Conservation (phyloP, 2,329 filamentous ascomycete genomes). For the Knufia petricola region DNA sequence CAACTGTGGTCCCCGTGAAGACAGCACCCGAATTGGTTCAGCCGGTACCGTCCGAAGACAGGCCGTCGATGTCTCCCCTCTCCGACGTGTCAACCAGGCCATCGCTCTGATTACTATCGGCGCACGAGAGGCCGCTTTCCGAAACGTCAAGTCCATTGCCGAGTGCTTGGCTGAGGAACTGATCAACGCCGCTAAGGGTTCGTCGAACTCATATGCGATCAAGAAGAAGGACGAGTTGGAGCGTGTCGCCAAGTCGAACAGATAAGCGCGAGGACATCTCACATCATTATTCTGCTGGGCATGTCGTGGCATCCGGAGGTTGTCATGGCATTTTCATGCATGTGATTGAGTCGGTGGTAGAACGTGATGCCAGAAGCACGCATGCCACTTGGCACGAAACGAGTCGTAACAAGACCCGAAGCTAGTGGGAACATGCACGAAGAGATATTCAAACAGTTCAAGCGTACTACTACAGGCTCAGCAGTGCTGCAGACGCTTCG, state of each 20-base stretch:
- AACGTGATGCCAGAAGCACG: slow-evolving; percentile 1
- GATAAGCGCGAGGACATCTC: no score
- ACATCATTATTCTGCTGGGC: slow-evolving; percentile 1
- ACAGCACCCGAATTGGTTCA: slow-evolving; percentile 98
- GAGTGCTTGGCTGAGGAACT: slow-evolving; percentile 99
- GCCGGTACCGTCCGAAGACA: slow-evolving; percentile 99
- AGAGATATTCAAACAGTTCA: not conserved
- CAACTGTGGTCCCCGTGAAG: slow-evolving; percentile 99
- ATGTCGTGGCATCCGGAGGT: not conserved
- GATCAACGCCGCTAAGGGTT: slow-evolving; percentile 99
- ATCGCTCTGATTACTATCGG: slow-evolving; percentile 98
- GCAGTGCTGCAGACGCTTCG: no score
- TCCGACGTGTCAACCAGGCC: slow-evolving; percentile 99
- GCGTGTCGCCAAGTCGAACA: slow-evolving; percentile 99
- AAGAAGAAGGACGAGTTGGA: slow-evolving; percentile 99
- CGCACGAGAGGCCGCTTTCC: slow-evolving; percentile 97
- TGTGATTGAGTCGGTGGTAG: not conserved
- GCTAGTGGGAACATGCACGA: not conserved
- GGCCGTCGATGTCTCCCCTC: slow-evolving; percentile 98
- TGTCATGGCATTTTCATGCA: not conserved
- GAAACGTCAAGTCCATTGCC: slow-evolving; percentile 99
- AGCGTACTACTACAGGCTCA: not conserved
- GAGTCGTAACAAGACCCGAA: not conserved
- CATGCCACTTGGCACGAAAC: not conserved
- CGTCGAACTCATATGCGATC: slow-evolving; percentile 99